Percentiles rank a stretch among this genome's conserved stretches.
Conservation (phyloP, 2,329 filamentous ascomycete genomes). For the Mycosphaerella sp. region DNA sequence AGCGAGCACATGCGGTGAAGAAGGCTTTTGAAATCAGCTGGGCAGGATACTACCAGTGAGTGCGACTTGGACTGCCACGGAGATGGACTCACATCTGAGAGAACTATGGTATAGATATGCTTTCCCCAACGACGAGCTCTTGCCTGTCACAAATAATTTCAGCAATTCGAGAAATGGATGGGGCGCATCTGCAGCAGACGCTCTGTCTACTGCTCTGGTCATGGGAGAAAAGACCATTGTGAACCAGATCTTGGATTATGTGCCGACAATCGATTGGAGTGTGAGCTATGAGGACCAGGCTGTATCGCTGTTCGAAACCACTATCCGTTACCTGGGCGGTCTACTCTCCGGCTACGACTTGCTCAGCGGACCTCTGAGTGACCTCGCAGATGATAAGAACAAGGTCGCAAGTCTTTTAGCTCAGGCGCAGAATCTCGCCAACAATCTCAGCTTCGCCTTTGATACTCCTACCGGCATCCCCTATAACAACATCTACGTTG, state of each 20-base stretch:
- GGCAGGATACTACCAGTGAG: slow-evolving; percentile 46
- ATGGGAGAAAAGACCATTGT: slow-evolving; percentile 67
- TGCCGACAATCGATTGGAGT: slow-evolving; percentile 65
- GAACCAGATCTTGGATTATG: slow-evolving; percentile 62
- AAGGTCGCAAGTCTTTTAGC: slow-evolving; percentile 56
- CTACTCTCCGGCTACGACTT: slow-evolving; percentile 72
- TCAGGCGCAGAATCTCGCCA: slow-evolving; percentile 64
- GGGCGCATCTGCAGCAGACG: slow-evolving; percentile 80
- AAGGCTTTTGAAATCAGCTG: slow-evolving; percentile 65
- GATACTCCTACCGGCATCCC: slow-evolving; percentile 70
- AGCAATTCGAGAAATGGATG: slow-evolving; percentile 71
- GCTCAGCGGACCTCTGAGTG: slow-evolving; percentile 56
- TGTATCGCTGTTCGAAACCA: slow-evolving; percentile 83
- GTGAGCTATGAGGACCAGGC: slow-evolving; percentile 60
- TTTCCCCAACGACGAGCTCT: slow-evolving; percentile 45
- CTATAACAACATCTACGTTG: slow-evolving; percentile 60
- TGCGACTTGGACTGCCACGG: background rate
- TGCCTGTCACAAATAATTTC: slow-evolving; percentile 59
- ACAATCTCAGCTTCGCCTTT: slow-evolving; percentile 71
- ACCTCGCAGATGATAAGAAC: slow-evolving; percentile 22
- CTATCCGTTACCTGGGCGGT: slow-evolving; percentile 79
- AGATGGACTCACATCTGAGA: background rate
- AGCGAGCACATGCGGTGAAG: slow-evolving; percentile 54
- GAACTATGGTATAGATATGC: slow-evolving; percentile 48
- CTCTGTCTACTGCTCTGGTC: slow-evolving; percentile 71